phyloP scores from a whole-genome alignment of 2,329 filamentous ascomycete genomes.

The Talaromyces funiculosus region DNA sequence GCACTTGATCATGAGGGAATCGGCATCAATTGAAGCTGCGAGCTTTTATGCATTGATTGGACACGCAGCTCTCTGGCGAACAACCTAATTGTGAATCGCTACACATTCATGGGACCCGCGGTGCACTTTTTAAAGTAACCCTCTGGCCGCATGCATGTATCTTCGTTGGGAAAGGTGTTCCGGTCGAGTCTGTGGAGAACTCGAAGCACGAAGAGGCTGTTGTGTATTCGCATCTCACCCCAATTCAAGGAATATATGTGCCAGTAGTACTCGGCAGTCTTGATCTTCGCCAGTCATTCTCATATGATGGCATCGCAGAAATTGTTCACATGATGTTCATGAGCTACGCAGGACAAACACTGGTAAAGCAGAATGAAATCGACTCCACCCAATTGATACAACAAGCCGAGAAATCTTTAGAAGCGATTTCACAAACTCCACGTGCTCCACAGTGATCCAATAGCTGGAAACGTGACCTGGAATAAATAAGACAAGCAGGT shows the following conservation, averaged over 20 bases:
- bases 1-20: no score
- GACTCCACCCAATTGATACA: constrained; percentile 6
- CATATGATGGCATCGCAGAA: constrained; percentile 20
- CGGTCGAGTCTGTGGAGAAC: constrained; percentile 17
- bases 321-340: constrained; percentile 20
- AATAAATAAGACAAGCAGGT: neutral
- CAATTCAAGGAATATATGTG: constrained; percentile 21
- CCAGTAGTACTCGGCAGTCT: constrained; percentile 23
- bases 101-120: no score
- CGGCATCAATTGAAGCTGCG: no score
- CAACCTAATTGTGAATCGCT: no score
- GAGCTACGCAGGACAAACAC: constrained; percentile 16
- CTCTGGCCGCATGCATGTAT: constrained; percentile 25
- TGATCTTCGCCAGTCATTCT: constrained; percentile 17
- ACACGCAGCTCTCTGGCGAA: no score
- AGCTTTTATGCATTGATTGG: no score
- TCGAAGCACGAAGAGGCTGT: constrained; percentile 19
- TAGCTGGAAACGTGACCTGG: constrained; percentile 1
- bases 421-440: neutral
- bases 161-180: constrained; percentile 23
- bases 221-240: constrained; percentile 19
- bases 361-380: constrained; percentile 13
- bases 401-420: constrained; percentile 15
- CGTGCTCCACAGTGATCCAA: constrained; percentile 1
- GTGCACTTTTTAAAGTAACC: constrained; percentile 25